Evolutionary conservation across 2,329 filamentous ascomycete species (phyloP).

Genomic region (Cryoendolithus antarcticus): DNA sequence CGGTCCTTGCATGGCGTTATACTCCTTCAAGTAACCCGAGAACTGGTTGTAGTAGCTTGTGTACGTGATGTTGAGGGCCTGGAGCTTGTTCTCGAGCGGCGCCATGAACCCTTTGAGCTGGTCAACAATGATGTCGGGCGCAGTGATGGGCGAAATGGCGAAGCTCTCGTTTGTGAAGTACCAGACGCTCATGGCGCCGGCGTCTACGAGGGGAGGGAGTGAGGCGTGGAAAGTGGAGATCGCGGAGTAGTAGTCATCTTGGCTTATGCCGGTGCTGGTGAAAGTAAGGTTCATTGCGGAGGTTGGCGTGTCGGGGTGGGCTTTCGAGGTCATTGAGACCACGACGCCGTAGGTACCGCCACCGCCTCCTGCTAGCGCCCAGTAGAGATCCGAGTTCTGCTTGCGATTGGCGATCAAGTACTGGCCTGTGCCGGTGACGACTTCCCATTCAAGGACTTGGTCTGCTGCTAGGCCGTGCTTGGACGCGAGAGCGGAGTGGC

Average conservation of each 20-base stretch:
- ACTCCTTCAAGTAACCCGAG: constrained; percentile 22
- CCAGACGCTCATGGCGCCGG: constrained; percentile 39
- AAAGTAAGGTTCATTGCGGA: constrained; percentile 36
- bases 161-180: constrained; percentile 40
- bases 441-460: constrained; percentile 37
- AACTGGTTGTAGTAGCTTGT: constrained; percentile 19
- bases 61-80: constrained; percentile 24
- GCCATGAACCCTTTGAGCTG: constrained; percentile 35
- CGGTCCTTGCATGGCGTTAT: constrained; percentile 19
- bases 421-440: constrained; percentile 39
- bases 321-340: constrained; percentile 41
- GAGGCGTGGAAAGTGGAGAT: constrained; percentile 36
- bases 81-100: constrained; percentile 32
- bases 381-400: constrained; percentile 47
- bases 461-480: constrained; percentile 49
- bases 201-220: constrained; percentile 38
- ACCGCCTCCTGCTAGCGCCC: constrained; percentile 50
- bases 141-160: constrained; percentile 34
- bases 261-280: constrained; percentile 12
- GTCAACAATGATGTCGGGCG: constrained; percentile 32
- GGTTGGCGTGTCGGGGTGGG: constrained; percentile 33
- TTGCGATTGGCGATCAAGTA: constrained; percentile 36
- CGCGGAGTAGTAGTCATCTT: constrained; percentile 37
- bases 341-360: constrained; percentile 48
- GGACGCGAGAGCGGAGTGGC: constrained; percentile 42